Evolutionary conservation across 1,284 basidiomycete genomes (phyloP).

Genomic region (Malassezia yamatoensis): DNA sequence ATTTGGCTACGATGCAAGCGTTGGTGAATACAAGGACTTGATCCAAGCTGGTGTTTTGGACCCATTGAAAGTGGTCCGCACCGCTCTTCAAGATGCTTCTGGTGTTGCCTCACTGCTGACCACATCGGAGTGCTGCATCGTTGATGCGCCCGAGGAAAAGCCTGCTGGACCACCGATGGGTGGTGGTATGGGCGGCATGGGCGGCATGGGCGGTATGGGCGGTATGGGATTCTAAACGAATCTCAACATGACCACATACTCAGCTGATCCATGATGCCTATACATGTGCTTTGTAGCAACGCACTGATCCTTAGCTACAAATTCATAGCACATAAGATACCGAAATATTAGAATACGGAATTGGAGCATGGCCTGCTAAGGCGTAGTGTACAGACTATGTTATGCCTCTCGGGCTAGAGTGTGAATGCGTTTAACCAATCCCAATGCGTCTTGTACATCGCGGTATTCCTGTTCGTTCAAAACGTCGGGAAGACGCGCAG

Average conservation of each 20-base stretch:
- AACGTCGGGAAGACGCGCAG: conserved; percentile 1
- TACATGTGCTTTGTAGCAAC: too few relatives aligned
- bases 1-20: conserved; percentile 75
- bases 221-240: conserved; percentile 39
- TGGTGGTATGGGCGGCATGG: conserved; percentile 48
- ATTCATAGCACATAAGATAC: background rate
- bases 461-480: conserved; percentile 8
- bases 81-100: conserved; percentile 36
- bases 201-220: conserved; percentile 49
- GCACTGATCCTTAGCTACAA: too few relatives aligned
- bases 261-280: background rate
- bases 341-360: background rate
- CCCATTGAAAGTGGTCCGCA: conserved; percentile 45
- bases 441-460: conserved; percentile 2
- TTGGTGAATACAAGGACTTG: conserved; percentile 89
- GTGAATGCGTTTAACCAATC: conserved; percentile 6
- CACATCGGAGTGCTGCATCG: conserved; percentile 83
- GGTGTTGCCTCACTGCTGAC: conserved; percentile 75
- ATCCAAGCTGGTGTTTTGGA: conserved; percentile 82
- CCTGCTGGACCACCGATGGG: conserved; percentile 48
- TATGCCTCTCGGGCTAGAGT: conserved; percentile 5
- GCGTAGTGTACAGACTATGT: background rate
- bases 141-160: conserved; percentile 78
- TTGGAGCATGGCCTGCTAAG: background rate
- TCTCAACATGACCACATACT: background rate